Evolutionary conservation across 805 yeast species (phyloP).

Genomic region (Kuraishia floccosa): DNA sequence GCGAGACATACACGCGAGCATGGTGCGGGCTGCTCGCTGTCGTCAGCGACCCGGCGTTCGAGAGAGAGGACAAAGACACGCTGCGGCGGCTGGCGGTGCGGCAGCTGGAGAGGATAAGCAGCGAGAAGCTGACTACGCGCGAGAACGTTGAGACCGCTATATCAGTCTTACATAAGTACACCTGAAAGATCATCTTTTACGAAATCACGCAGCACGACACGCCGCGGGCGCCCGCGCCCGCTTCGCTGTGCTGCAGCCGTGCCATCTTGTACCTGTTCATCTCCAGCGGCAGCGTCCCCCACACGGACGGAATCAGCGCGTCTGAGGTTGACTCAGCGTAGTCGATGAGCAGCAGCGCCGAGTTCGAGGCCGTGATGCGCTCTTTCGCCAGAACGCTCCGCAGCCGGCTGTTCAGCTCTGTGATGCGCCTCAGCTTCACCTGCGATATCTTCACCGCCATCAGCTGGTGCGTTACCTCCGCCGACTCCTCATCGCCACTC

Average conservation of each 20-base stretch:
- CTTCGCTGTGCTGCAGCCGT: no score
- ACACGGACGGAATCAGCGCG: conserved; percentile 1
- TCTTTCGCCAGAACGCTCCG: conserved; percentile 33
- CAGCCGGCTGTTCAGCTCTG: conserved; percentile 36
- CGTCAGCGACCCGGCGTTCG: no score
- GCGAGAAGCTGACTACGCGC: no score
- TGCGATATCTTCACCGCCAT: conserved; percentile 24
- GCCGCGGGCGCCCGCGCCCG: no score
- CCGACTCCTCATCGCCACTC: no score
- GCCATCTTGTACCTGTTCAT: conserved; percentile 1
- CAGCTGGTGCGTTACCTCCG: background rate
- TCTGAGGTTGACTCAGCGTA: conserved; percentile 1
- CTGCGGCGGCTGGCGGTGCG: no score
- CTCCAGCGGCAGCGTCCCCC: conserved; percentile 2
- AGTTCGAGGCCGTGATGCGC: conserved; percentile 39
- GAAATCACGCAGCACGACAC: no score
- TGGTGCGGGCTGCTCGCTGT: conserved; percentile 53
- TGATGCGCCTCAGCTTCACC: conserved; percentile 41
- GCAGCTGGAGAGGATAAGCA: no score
- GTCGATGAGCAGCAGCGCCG: background rate
- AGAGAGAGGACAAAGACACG: no score
- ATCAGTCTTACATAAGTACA: no score
- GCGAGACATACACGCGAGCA: conserved; percentile 55
- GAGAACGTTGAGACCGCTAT: no score
- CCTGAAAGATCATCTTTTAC: no score